Conservation (phyloP, 345 rosid species). For the Nephelium lappaceum region DNA sequence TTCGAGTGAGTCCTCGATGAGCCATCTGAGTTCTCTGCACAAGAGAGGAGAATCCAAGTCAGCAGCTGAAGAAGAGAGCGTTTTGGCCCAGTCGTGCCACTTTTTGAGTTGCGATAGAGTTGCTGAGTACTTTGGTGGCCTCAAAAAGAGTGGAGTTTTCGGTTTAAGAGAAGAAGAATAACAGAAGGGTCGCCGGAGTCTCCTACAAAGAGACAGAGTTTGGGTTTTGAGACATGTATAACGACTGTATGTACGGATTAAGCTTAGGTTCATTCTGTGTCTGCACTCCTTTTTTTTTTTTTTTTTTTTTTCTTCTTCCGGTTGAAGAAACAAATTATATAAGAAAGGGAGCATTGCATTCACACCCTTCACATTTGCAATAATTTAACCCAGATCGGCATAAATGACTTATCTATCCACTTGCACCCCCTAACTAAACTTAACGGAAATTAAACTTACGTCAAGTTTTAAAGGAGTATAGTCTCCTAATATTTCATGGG, state of each 20-base stretch:
- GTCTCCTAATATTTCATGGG: no score
- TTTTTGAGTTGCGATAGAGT: constrained; percentile 53
- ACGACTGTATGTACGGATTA: not conserved
- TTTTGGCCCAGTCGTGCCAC: constrained; percentile 85
- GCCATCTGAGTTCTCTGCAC: constrained; percentile 81
- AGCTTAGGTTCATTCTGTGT: constrained; percentile 4
- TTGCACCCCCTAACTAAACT: no score
- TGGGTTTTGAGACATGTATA: not conserved
- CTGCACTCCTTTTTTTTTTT: no score
- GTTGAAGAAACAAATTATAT: not conserved
- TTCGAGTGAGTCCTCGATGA: constrained; percentile 64
- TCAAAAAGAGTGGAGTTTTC: constrained; percentile 56
- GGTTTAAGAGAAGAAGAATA: constrained; percentile 35
- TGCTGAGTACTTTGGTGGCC: constrained; percentile 46
- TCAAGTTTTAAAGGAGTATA: no score
- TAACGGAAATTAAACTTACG: no score
- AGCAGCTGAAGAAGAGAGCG: constrained; percentile 58
- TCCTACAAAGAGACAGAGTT: not conserved
- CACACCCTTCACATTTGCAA: no score
- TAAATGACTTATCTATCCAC: no score
- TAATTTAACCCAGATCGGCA: no score
- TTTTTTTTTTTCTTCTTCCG: no score
- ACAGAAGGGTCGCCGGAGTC: constrained; percentile 16
- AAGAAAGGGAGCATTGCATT: no score
- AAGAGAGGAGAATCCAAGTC: constrained; percentile 65